Conservation (phyloP, 345 rosid species). For the Erodium maritimum region DNA sequence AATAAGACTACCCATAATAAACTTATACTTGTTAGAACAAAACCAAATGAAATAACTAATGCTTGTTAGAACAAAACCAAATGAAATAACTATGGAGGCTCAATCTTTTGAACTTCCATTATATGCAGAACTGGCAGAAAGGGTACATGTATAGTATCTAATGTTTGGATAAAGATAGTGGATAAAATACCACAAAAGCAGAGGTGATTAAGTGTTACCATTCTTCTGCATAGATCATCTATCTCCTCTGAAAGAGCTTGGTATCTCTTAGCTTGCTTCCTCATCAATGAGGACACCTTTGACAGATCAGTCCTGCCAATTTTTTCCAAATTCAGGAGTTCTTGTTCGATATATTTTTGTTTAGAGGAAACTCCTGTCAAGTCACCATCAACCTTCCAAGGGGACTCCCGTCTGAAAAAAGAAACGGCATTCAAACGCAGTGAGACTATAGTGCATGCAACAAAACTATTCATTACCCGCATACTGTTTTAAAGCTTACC, state of each 20-base stretch:
- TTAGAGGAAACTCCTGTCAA: constrained; percentile 59
- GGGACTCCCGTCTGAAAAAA: constrained; percentile 64
- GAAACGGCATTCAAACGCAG: constrained; percentile 5
- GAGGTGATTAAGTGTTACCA: constrained; percentile 35
- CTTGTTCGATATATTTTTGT: constrained; percentile 63
- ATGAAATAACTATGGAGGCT: no score
- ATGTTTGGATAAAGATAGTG: no score
- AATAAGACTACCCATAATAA: no score
- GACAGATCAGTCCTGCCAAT: constrained; percentile 38
- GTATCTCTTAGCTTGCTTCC: constrained; percentile 75
- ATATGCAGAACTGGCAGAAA: no score
- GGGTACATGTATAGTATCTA: background rate
- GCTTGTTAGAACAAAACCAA: no score
- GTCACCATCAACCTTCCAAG: constrained; percentile 84
- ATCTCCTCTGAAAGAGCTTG: constrained; percentile 77
- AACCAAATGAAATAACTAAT: no score
- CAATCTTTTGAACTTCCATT: no score
- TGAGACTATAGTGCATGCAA: background rate
- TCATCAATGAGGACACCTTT: constrained; percentile 43
- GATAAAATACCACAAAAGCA: no score
- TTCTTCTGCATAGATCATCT: constrained; percentile 81
- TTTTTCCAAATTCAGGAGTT: constrained; percentile 59
- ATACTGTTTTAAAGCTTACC: constrained; percentile 33
- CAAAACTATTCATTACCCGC: background rate
- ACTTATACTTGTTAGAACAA: no score